Base-by-base conservation (phyloP, 208 protist species). In the Herpetomonas tarakana region DNA sequence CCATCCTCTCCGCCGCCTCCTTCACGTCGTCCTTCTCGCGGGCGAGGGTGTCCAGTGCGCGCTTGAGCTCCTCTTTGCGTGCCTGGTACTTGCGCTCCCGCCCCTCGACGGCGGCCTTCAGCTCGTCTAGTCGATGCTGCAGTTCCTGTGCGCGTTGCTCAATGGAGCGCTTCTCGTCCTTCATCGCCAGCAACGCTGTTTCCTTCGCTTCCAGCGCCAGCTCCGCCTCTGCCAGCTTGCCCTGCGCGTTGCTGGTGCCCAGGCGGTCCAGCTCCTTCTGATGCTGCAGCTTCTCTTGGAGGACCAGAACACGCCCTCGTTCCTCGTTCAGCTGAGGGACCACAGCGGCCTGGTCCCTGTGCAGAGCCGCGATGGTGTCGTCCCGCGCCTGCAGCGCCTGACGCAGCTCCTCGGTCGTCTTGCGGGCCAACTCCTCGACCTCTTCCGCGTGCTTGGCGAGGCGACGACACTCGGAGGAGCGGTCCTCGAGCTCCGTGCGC, bases 241-340 rank as follows among this genome's bases (percentile, higher is more conserved):
- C 41, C 25, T 61, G 57, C 25, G 61, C 56, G 3, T 63, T 60
- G 44, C 44, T 49, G 44, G 11, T 49, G 44, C 44, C 44, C 11
- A 49, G 44, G 11, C 44, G 57, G 35, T 44, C 65, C 7, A 64
- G n/a, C 47, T 81, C 75, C 46, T 78, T 55, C 57, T 82, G 78
- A 24, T 68, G 68, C 49, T 84, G 71, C 57, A 83, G 62, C 39
- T 58, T 50, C 65, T 88, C 81, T 46, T 78, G 71, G 31, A 92
- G 52, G 2, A 80, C 73, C n/a, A 82, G 71, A 9, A 52, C 58
- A 26, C 71, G 69, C 21, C 68, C 58, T 26, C 35, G 70, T 50
- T 81, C 73, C 47, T 91, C 79, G 24, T 71, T 67, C 2, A 91
- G 59, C 22, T 74, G 65, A 0, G 74, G 60, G 26, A 75, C 30